These are phyloP conservation scores for Boletus reticuloceps DNA, from an alignment of 768 basidiomycete species.

Conservation along the genomic window DNA sequence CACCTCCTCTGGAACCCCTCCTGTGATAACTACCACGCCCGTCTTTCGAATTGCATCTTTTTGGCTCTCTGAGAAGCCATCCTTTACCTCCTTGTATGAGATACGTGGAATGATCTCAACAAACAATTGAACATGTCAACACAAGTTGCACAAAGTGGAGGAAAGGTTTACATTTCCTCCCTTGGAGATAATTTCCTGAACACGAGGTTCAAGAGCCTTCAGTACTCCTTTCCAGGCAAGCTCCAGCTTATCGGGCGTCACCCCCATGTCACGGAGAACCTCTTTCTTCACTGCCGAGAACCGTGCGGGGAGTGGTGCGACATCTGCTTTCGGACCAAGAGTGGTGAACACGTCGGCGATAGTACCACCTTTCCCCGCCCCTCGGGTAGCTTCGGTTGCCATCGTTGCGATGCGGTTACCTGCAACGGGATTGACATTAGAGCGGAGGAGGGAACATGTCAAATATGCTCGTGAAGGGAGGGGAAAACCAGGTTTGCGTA, in stretches of 20 bases:
- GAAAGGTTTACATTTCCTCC: constrained; percentile 45
- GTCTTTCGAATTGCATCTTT: constrained; percentile 43
- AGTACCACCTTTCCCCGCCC: constrained; percentile 31
- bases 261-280: constrained; percentile 41
- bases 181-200: constrained; percentile 44
- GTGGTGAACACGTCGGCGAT: constrained; percentile 49
- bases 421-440: background rate
- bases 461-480: background rate
- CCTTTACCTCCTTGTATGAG: constrained; percentile 40
- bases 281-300: constrained; percentile 60
- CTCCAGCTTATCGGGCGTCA: constrained; percentile 27
- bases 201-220: constrained; percentile 42
- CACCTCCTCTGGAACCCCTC: constrained; percentile 54
- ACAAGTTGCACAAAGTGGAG: background rate
- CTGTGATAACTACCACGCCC: constrained; percentile 57
- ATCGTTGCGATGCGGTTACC: constrained; percentile 3
- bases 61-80: constrained; percentile 47
- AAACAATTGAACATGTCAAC: background rate
- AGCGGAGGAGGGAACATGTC: background rate
- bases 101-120: constrained; percentile 52
- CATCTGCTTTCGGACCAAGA: constrained; percentile 36
- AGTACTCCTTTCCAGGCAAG: constrained; percentile 58
- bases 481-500: background rate
- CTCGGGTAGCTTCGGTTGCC: constrained; percentile 7
- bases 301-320: constrained; percentile 47